Conservation (phyloP, 768 basidiomycete genomes). For the Amanita subjunquillea region DNA sequence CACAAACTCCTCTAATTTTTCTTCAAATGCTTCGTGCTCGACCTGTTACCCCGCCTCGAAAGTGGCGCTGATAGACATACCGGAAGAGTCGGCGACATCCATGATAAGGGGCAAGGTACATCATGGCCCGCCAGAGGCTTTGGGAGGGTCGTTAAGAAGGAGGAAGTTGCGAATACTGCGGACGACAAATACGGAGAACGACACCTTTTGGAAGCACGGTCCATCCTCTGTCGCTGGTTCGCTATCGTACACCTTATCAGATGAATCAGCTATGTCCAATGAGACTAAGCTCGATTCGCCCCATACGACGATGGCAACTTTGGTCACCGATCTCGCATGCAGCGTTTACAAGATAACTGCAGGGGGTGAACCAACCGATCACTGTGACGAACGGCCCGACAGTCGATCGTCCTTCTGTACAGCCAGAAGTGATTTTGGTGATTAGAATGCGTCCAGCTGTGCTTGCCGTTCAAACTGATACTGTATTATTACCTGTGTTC, state of each 20-base stretch:
- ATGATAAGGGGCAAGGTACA: neutral
- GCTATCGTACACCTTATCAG: slow-evolving; percentile 7
- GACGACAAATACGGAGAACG: slow-evolving; percentile 26
- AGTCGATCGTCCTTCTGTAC: slow-evolving; percentile 26
- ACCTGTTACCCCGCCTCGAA: neutral
- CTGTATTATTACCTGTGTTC: neutral
- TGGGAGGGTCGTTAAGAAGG: slow-evolving; percentile 16
- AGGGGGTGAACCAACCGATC: neutral
- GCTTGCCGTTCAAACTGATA: neutral
- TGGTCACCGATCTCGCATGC: neutral
- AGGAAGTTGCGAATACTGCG: slow-evolving; percentile 21
- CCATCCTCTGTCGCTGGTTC: slow-evolving; percentile 6
- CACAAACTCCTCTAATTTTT: neutral
- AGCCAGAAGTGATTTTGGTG: slow-evolving; percentile 21
- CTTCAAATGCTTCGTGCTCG: neutral
- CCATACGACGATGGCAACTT: neutral
- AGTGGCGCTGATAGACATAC: slow-evolving; percentile 1
- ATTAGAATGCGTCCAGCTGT: neutral
- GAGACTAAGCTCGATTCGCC: neutral
- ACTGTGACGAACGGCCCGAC: slow-evolving; percentile 15
- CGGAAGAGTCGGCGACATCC: neutral
- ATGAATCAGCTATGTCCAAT: slow-evolving; percentile 2
- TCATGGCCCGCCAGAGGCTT: neutral
- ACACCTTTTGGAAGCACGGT: slow-evolving; percentile 16
- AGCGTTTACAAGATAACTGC: neutral